A percentile compares a stretch with the other conserved stretches of the same genome.
These are phyloP conservation scores for slime mould (Dictyostelium discoideum) DNA, from an alignment of 78 protist species.

Conservation along the genomic window DNA sequence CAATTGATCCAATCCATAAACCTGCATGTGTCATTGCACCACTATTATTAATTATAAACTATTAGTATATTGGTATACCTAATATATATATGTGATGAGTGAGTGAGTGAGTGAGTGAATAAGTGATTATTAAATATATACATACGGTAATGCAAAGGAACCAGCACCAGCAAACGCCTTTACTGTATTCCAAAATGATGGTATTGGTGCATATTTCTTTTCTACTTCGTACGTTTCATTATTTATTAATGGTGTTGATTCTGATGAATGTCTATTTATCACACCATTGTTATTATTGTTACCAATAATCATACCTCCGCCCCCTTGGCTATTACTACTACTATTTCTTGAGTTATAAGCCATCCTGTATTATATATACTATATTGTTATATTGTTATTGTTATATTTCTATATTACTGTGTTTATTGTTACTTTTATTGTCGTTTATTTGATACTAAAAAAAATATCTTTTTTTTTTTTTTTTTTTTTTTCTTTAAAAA, in stretches of 20 bases:
- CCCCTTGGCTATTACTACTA: not conserved
- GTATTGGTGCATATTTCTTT: slow-evolving; percentile 21
- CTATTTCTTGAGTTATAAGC: not conserved
- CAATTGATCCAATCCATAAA: slow-evolving; percentile 55
- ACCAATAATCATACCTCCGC: not conserved
- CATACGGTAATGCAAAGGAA: slow-evolving; percentile 69
- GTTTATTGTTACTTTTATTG: not conserved
- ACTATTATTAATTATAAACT: not conserved
- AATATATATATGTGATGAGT: too few relatives aligned
- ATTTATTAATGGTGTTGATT: slow-evolving; percentile 11
- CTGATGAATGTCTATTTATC: not conserved
- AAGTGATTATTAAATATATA: not conserved
- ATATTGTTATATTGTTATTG: not conserved
- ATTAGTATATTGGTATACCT: not conserved
- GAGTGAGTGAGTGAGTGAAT: too few relatives aligned
- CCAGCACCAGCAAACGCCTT: slow-evolving; percentile 79
- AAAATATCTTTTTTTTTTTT: not conserved
- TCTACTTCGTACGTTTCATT: not conserved
- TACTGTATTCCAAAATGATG: slow-evolving; percentile 58
- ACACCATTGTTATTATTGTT: not conserved
- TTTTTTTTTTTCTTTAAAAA: not conserved
- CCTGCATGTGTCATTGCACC: slow-evolving; percentile 68
- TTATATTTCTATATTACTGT: not conserved
- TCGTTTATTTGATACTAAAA: not conserved
- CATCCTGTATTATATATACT: not conserved